Evolutionary conservation across 192 early-diverging fungal species (phyloP).

Genomic region (Phycomyces blakesleeanus): DNA sequence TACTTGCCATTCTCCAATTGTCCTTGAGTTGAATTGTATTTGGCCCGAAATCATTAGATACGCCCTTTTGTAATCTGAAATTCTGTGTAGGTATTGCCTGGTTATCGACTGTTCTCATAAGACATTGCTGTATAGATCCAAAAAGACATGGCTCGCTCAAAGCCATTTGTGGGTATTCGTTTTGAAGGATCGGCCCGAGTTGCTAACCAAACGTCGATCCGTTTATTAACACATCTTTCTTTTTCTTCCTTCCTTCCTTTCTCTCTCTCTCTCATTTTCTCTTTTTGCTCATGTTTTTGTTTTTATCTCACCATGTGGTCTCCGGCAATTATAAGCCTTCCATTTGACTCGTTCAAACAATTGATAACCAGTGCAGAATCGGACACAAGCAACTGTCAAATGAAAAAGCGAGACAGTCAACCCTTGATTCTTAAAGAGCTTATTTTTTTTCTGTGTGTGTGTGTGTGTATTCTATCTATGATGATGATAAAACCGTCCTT

Average conservation of each 20-base stretch:
- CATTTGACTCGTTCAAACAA: conserved; percentile 30
- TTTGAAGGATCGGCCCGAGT: conserved; percentile 45
- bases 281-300: too few species aligned
- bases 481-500: too few species aligned
- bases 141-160: conserved; percentile 36
- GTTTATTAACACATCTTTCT: too few species aligned
- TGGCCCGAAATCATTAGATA: conserved; percentile 41
- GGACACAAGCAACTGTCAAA: conserved; percentile 36
- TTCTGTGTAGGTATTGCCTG: conserved; percentile 12
- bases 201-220: conserved; percentile 19
- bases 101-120: conserved; percentile 38
- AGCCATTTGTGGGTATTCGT: conserved; percentile 33
- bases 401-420: too few species aligned
- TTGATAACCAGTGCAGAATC: conserved; percentile 42
- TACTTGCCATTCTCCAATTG: conserved; percentile 51
- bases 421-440: too few species aligned
- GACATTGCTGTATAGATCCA: conserved; percentile 49
- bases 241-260: too few species aligned
- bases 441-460: too few species aligned
- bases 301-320: conserved; percentile 45
- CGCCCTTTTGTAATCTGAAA: conserved; percentile 28
- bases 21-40: conserved; percentile 48
- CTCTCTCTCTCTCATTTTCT: too few species aligned
- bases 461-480: too few species aligned
- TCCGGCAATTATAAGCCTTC: conserved; percentile 50